phyloP scores from a whole-genome alignment of 345 rosid species.

The Erucastrum elatum region DNA sequence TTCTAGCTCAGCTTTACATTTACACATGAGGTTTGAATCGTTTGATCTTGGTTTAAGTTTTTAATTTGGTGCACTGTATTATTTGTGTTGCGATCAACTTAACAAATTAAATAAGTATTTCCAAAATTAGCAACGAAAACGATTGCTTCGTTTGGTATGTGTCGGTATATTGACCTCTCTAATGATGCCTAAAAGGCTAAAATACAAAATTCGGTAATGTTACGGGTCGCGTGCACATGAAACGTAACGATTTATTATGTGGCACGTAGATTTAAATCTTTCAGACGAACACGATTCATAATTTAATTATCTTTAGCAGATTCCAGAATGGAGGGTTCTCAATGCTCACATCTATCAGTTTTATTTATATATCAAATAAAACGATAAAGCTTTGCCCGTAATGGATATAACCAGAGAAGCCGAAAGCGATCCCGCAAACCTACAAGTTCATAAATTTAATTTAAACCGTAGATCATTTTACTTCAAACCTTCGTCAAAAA shows the following conservation, averaged over 20 bases:
- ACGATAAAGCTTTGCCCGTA: background rate
- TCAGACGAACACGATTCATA: constrained; percentile 30
- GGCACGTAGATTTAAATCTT: constrained; percentile 25
- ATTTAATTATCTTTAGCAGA: background rate
- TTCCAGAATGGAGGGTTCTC: constrained; percentile 7
- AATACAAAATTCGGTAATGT: constrained; percentile 4
- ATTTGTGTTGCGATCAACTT: background rate
- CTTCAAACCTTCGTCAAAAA: background rate
- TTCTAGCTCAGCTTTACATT: background rate
- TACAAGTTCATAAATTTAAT: background rate
- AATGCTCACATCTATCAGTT: background rate
- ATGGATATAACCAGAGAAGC: background rate
- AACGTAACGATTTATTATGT: constrained; percentile 25
- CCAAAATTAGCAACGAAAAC: constrained; percentile 9
- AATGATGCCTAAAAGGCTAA: constrained; percentile 21
- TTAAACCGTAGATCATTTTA: background rate
- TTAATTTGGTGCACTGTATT: background rate
- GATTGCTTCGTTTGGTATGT: constrained; percentile 30
- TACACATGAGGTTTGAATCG: too few relatives aligned
- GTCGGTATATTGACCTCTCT: constrained; percentile 21
- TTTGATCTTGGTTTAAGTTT: too few relatives aligned
- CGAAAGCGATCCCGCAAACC: background rate
- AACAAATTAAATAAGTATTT: background rate
- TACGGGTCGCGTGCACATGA: constrained; percentile 16
- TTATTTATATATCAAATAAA: background rate